Evolutionary conservation across 345 rosid genomes (phyloP), one percentile per base, ranked within the genome.

Genomic region (Odontarrhena argentea): DNA sequence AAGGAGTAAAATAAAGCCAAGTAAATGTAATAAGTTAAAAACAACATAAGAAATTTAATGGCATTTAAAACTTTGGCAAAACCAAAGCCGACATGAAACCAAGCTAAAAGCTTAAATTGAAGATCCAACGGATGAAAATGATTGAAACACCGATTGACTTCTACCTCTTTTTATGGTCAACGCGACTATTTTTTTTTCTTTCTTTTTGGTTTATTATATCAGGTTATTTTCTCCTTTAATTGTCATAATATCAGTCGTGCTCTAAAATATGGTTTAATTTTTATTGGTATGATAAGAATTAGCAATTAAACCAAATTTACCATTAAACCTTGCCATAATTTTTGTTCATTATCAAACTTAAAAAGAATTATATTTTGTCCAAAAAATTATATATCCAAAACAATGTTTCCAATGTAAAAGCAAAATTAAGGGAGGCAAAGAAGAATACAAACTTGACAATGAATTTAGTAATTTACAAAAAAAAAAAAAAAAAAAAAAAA

Each of bases 101-200:
- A 26, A 34, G 10, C 60, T 12, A 15, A 11, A 12, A 1, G 49
- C 26, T 4, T 12, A 18, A 10, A 6, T 26, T 7, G 63, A 43
- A 28, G 50, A 78, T 74, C 77, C 54, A 55, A 78, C 80, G 82
- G 77, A 74, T 71, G 70, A 70, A 34, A 63, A 63, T 35, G 34
- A 67, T 57, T 53, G 18, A 24, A 62, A 15, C 50, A n/a, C 62
- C 30, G 45, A 49, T 43, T 48, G 2, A 55, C 54, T 74, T 67
- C 61, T 60, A 70, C 57, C 5, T 28, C 32, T 2, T 32, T 10
- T 24, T 43, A 59, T 59, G 2, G 64, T 59, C 64, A 43, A 59
- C 40, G 49, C 63, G 8, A 59, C 7, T 32, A 32, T 8, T 43
- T 28, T 9, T 28, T 3, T 7, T 26, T 59, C 8, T 26, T 28